phyloP scores from a whole-genome alignment of 306 rosid genomes.

The Cucurbita pepo region DNA sequence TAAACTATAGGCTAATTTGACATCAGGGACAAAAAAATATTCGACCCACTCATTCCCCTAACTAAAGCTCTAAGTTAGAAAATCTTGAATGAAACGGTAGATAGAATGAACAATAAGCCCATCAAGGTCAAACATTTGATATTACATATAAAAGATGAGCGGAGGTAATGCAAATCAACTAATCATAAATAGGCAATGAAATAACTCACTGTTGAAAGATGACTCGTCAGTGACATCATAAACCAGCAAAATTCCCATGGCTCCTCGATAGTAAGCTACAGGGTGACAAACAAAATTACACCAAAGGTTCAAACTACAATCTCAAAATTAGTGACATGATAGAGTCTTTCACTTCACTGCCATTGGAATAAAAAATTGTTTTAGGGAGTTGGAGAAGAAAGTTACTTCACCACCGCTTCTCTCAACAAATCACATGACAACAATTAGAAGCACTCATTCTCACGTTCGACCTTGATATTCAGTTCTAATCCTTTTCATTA shows the following conservation, averaged over 20 bases:
- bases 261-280: constrained; percentile 88
- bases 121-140: not conserved
- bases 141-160: not conserved
- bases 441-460: not conserved
- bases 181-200: constrained; percentile 7
- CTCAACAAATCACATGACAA: not conserved
- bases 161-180: not conserved
- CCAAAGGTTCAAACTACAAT: not conserved
- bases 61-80: not conserved
- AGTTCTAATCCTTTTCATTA: not conserved
- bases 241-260: constrained; percentile 79
- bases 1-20: not conserved
- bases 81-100: not conserved
- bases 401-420: not conserved
- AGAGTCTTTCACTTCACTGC: not conserved
- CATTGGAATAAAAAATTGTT: not conserved
- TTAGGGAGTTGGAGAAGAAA: not conserved
- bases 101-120: not conserved
- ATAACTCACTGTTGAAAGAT: constrained; percentile 51
- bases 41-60: not conserved
- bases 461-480: not conserved
- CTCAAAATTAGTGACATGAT: not conserved
- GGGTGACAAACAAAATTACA: constrained; percentile 1
- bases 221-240: constrained; percentile 82
- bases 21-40: not conserved